These are phyloP conservation scores for Basidioascus undulatus DNA, from an alignment of 768 basidiomycete genomes.

Conservation along the genomic window DNA sequence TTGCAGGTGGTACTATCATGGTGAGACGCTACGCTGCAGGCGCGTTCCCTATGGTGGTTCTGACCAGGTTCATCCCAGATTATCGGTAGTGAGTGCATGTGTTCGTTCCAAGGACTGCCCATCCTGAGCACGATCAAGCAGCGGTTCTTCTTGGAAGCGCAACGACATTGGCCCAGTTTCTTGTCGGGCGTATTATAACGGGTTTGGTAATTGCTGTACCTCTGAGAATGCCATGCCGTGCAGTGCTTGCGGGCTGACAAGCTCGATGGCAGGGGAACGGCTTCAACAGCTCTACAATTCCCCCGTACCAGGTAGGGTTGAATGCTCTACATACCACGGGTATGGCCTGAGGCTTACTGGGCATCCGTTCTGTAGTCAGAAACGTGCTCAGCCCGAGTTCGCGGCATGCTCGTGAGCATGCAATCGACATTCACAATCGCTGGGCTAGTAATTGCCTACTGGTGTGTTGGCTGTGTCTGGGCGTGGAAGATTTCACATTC, in stretches of 20 bases:
- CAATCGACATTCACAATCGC: constrained; percentile 23
- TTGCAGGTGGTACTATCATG: constrained; percentile 21
- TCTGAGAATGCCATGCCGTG: no score
- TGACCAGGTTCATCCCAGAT: no score
- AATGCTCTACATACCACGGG: no score
- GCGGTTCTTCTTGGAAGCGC: constrained; percentile 23
- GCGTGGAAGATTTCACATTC: constrained; percentile 5
- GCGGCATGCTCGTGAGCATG: constrained; percentile 20
- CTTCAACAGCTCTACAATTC: constrained; percentile 23
- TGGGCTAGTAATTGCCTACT: constrained; percentile 23
- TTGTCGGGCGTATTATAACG: constrained; percentile 21
- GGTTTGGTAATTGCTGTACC: constrained; percentile 17
- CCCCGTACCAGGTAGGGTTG: constrained; percentile 24
- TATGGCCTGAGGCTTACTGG: no score
- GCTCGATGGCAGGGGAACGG: constrained; percentile 19
- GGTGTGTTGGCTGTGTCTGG: no score
- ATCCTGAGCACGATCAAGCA: not conserved
- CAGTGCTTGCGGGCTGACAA: no score
- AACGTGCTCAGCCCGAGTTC: constrained; percentile 20
- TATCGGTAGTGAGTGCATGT: constrained; percentile 19
- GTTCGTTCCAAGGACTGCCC: not conserved
- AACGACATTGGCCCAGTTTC: constrained; percentile 21
- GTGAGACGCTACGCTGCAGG: no score
- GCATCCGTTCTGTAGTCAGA: no score
- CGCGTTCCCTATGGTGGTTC: no score